phyloP scores from a whole-genome alignment of 768 basidiomycete genomes.

The Trametes villosa region DNA sequence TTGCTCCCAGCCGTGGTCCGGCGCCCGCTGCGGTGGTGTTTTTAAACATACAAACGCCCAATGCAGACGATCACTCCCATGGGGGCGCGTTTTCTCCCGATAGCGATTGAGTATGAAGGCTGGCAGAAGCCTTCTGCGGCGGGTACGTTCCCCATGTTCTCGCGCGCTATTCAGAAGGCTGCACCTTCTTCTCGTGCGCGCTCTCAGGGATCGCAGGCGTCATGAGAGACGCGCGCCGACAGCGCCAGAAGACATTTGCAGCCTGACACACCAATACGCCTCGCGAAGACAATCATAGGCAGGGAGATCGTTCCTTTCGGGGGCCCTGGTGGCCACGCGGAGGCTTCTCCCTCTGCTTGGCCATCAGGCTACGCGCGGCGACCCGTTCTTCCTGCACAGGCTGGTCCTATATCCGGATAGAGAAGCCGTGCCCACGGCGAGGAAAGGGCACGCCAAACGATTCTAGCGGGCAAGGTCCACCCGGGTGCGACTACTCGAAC shows the following conservation, averaged over 20 bases:
- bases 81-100: constrained; percentile 3
- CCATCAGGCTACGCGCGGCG: constrained; percentile 2
- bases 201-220: neutral
- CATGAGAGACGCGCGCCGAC: neutral
- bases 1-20: neutral
- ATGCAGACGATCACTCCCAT: neutral
- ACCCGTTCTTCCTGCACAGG: neutral
- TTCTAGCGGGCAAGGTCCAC: constrained; percentile 5
- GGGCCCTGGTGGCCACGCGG: neutral
- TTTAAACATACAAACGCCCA: neutral
- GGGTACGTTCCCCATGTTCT: constrained; percentile 1
- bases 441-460: neutral
- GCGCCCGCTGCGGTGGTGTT: neutral
- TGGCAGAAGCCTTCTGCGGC: neutral
- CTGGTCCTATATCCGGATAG: constrained; percentile 6
- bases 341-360: neutral
- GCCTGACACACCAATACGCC: neutral
- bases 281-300: neutral
- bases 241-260: neutral
- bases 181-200: neutral
- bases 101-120: constrained; percentile 11
- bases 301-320: neutral
- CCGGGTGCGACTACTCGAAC: neutral
- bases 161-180: neutral
- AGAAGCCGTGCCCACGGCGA: constrained; percentile 7